phyloP scores from a whole-genome alignment of 495 filamentous ascomycete genomes.

The Hypoxylon fuscum region DNA sequence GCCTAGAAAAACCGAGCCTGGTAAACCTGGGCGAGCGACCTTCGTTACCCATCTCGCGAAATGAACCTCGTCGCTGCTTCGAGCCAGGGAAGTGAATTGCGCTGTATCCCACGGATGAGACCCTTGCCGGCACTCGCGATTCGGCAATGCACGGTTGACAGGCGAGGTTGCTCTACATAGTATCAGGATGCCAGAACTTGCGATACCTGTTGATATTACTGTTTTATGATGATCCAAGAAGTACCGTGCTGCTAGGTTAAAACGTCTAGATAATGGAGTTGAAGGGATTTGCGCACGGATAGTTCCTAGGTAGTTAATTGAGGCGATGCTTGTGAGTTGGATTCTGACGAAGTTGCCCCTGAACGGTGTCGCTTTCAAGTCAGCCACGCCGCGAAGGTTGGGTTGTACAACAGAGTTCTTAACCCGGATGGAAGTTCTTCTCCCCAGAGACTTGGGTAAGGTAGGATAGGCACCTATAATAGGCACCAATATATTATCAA shows the following conservation, averaged over 20 bases:
- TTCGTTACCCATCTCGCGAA: conserved; percentile 10
- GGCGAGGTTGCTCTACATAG: conserved; percentile 15
- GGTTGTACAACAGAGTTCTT: conserved; percentile 19
- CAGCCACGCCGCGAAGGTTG: conserved; percentile 10
- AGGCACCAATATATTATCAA: conserved; percentile 16
- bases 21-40: conserved; percentile 16
- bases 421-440: conserved; percentile 16
- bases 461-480: conserved; percentile 8
- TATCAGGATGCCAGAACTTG: conserved; percentile 10
- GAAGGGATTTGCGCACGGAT: no score
- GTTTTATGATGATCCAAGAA: background rate
- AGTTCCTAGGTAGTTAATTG: background rate
- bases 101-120: conserved; percentile 1
- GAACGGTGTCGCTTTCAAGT: conserved; percentile 8
- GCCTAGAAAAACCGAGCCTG: conserved; percentile 17
- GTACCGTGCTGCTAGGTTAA: no score
- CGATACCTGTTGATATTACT: conserved; percentile 6
- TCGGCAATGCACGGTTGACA: conserved; percentile 12
- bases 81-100: conserved; percentile 10
- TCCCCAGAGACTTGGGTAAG: conserved; percentile 29
- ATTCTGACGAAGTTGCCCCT: conserved; percentile 9
- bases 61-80: conserved; percentile 23
- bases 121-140: conserved; percentile 12
- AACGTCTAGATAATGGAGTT: conserved; percentile 10
- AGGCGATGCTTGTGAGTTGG: background rate